Conservation (phyloP, 352 stramenopile species). For the Phytophthora hibernalis region DNA sequence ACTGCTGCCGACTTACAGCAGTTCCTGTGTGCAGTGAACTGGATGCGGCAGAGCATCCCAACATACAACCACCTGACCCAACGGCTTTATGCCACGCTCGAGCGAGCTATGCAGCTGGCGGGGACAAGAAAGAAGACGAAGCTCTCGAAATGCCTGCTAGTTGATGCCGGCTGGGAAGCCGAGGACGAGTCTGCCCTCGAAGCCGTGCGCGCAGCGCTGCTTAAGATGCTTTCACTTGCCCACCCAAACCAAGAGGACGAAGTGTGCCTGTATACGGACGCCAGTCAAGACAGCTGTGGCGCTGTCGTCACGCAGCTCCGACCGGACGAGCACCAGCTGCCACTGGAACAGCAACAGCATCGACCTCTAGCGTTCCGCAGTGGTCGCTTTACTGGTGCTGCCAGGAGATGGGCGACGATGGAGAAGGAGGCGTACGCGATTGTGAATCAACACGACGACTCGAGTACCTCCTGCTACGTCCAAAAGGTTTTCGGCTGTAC, state of each 20-base stretch:
- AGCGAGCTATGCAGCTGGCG: conserved; percentile 8
- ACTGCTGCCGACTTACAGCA: background rate
- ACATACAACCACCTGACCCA: background rate
- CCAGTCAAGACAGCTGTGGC: background rate
- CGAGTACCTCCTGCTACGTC: conserved; percentile 17
- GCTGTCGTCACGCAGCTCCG: conserved; percentile 4
- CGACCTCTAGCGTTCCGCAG: conserved; percentile 7
- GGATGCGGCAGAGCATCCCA: conserved; percentile 6
- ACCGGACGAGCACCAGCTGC: background rate
- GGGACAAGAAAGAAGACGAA: conserved; percentile 29
- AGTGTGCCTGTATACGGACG: conserved; percentile 13
- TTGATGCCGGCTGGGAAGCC: conserved; percentile 10
- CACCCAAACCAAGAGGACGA: background rate
- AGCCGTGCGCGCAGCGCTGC: conserved; percentile 1
- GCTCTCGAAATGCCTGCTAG: conserved; percentile 13
- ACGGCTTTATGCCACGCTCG: conserved; percentile 7
- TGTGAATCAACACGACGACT: conserved; percentile 3
- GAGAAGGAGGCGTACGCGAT: conserved; percentile 14
- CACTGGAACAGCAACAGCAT: conserved; percentile 5
- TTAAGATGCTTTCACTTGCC: conserved; percentile 26
- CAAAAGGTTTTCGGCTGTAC: conserved; percentile 20
- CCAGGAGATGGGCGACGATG: conserved; percentile 19
- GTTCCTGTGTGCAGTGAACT: conserved; percentile 6
- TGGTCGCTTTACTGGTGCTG: conserved; percentile 1
- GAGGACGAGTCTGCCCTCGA: conserved; percentile 13